Evolutionary conservation across 208 protist species (phyloP), one percentile per base, ranked within the genome.

Genomic region (Porcisia hertigi): DNA sequence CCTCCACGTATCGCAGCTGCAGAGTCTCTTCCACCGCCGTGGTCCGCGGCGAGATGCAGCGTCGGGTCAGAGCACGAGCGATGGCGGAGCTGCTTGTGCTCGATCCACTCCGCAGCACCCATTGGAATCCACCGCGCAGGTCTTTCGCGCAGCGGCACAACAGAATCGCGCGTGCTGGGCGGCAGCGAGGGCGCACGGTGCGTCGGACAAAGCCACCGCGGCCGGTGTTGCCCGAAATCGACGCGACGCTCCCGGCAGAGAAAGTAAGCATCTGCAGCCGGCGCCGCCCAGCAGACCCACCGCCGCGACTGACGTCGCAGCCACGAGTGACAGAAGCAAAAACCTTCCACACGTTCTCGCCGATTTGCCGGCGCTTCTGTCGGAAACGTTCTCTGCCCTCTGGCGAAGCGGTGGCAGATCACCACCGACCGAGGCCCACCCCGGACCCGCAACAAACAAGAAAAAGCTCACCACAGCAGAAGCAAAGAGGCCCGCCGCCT

Each of bases 131-230:
- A 75, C 78, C 30, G 78, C 73, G 6, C 73, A 74, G 41, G 8
- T 78, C 0, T 53, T 82, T 18, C 78, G 73, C 67, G 23, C 69
- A 30, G 43, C 63, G 3, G 78, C 78, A 12, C 58, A 41, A 60
- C 67, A 77, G 60, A 82, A 82, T 58, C 78, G 78, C 9, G 47
- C 78, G 34, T 78, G 66, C 54, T 57, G 78, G 59, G 69, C 70
- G 39, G 71, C 64, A 47, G 43, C 63, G 2, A 71, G 73, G n/a
- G 52, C 49, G 34, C 70, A 43, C 30, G 25, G 58, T 8, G 34
- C 47, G 7, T 36, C 53, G 49, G 52, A 25, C 14, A 69, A 43
- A 70, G 58, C 23, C 45, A 12, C 43, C 41, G 43, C 43, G 14
- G 66, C 66, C 65, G 43, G 54, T 55, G 55, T 45, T 59, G 49